These are phyloP conservation scores for Adenanthera pavonina DNA, from an alignment of 306 rosid genomes.

Conservation along the genomic window DNA sequence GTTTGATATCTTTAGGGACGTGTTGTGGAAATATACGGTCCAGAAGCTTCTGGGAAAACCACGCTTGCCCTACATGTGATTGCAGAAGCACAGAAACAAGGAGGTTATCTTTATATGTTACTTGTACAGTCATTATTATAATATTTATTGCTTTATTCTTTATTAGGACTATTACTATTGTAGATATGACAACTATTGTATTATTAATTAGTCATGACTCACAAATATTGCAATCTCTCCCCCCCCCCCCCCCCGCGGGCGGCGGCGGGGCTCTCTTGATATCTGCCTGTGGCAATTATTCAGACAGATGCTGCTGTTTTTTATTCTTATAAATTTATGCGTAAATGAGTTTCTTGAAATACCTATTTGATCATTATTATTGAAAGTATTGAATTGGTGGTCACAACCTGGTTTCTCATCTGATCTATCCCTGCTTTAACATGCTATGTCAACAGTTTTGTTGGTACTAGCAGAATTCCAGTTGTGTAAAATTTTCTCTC, in stretches of 20 bases:
- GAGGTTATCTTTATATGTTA: slow-evolving; percentile 62
- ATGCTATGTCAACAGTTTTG: slow-evolving; percentile 8
- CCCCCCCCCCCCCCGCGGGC: no score
- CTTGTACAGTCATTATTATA: slow-evolving; percentile 31
- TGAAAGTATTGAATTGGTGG: slow-evolving; percentile 2
- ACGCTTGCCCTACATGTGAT: slow-evolving; percentile 89
- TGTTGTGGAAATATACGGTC: slow-evolving; percentile 91
- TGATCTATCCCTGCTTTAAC: neutral
- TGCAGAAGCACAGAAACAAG: slow-evolving; percentile 94
- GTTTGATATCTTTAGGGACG: slow-evolving; percentile 67
- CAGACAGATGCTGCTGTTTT: neutral
- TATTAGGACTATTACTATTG: slow-evolving; percentile 4
- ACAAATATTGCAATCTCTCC: neutral
- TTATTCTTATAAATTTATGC: neutral
- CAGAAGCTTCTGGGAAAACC: slow-evolving; percentile 96
- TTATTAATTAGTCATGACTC: neutral
- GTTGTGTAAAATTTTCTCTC: slow-evolving; percentile 26
- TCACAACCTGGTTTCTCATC: neutral
- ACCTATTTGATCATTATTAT: slow-evolving; percentile 24
- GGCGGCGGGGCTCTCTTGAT: neutral
- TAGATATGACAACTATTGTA: neutral
- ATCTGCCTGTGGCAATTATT: slow-evolving; percentile 1
- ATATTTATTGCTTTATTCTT: slow-evolving; percentile 11
- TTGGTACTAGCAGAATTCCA: slow-evolving; percentile 28
- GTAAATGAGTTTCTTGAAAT: slow-evolving; percentile 4